Conservation (phyloP, 2,329 filamentous ascomycete species). For the Periglandula ipomoeae region DNA sequence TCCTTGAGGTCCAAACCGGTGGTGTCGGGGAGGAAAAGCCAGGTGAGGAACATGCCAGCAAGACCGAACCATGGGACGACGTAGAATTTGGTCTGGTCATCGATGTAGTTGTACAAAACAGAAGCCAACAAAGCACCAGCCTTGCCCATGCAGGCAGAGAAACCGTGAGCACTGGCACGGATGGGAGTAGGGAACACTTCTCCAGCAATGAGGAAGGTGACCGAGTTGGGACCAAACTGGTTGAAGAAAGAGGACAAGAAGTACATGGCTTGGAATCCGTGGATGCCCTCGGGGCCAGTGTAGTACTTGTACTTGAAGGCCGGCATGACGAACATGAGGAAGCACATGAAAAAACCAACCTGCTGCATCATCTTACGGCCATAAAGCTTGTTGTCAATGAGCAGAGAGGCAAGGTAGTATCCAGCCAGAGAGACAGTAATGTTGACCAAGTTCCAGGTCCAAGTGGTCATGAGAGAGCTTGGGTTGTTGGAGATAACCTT, state of each 20-base stretch:
- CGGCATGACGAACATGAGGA: constrained; percentile 86
- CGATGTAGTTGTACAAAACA: constrained; percentile 92
- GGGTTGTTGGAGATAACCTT: constrained; percentile 62
- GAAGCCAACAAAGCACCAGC: constrained; percentile 78
- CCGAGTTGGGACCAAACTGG: constrained; percentile 93
- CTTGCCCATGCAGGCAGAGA: constrained; percentile 88
- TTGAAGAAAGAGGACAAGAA: constrained; percentile 98
- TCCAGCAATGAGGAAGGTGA: constrained; percentile 91
- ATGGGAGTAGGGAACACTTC: constrained; percentile 95
- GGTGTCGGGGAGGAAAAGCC: constrained; percentile 87
- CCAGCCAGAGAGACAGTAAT: constrained; percentile 75
- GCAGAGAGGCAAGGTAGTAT: constrained; percentile 81
- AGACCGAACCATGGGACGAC: constrained; percentile 95
- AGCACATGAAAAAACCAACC: constrained; percentile 84
- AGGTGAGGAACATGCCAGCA: constrained; percentile 73
- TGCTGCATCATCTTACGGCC: constrained; percentile 96
- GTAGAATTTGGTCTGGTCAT: constrained; percentile 74
- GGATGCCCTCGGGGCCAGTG: constrained; percentile 59
- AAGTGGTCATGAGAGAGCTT: constrained; percentile 70
- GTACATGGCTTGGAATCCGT: constrained; percentile 96
- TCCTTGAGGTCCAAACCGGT: constrained; percentile 95
- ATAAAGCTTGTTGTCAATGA: constrained; percentile 95
- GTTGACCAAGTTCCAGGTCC: constrained; percentile 91
- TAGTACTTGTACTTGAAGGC: constrained; percentile 86
- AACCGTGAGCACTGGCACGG: constrained; percentile 86